phyloP scores from a whole-genome alignment of 1,284 basidiomycete genomes.

The Moesziomyces sp. region DNA sequence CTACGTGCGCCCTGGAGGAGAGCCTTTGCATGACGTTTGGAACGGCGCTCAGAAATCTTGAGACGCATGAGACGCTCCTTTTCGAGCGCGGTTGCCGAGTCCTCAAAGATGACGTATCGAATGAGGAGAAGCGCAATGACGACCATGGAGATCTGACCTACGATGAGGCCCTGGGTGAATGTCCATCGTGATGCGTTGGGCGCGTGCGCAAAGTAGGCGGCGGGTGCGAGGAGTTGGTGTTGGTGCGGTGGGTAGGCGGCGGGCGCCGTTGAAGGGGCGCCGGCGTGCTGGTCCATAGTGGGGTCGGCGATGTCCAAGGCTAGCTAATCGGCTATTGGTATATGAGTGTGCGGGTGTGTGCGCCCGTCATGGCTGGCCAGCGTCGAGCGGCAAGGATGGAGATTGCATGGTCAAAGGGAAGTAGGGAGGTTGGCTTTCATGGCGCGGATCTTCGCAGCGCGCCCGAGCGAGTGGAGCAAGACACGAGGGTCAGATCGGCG shows the following conservation, averaged over 20 bases:
- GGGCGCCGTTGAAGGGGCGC: background rate
- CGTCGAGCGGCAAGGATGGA: background rate
- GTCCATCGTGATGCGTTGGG: constrained; percentile 58
- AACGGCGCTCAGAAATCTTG: constrained; percentile 42
- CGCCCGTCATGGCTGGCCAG: background rate
- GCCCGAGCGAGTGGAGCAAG: too few species aligned
- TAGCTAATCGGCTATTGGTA: too few species aligned
- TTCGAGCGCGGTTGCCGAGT: constrained; percentile 53
- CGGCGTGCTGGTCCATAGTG: constrained; percentile 19
- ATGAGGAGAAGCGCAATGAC: constrained; percentile 61
- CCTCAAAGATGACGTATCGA: constrained; percentile 73
- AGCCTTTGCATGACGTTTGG: constrained; percentile 43
- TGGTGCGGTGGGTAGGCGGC: constrained; percentile 12
- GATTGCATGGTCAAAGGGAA: background rate
- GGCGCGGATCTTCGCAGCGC: too few species aligned
- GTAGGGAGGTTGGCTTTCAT: background rate
- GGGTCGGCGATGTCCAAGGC: background rate
- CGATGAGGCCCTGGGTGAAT: constrained; percentile 72
- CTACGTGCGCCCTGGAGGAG: constrained; percentile 25
- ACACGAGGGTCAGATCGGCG: too few species aligned
- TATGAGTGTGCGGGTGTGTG: background rate
- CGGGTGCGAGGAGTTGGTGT: constrained; percentile 6
- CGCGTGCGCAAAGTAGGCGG: constrained; percentile 25
- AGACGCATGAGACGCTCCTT: constrained; percentile 49
- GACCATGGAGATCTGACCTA: constrained; percentile 71